A percentile compares a stretch with the other conserved stretches of the same genome.
phyloP scores from a whole-genome alignment of 1,284 basidiomycete genomes.

The Baeospora myosura region DNA sequence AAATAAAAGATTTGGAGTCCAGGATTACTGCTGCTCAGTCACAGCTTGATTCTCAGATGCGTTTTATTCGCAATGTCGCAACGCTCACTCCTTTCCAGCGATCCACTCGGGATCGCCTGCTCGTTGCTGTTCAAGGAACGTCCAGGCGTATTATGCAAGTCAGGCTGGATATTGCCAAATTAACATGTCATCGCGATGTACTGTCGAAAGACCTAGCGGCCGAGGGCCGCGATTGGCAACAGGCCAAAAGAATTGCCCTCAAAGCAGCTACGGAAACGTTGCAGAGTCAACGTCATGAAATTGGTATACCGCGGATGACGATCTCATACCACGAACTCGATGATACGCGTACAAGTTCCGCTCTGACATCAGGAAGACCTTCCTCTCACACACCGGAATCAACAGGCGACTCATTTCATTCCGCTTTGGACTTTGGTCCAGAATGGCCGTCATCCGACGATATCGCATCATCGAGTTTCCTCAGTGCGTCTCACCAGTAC shows the following conservation, averaged over 20 bases:
- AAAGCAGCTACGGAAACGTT: slow-evolving; percentile 64
- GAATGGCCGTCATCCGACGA: slow-evolving; percentile 40
- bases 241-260: slow-evolving; percentile 64
- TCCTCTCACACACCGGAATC: slow-evolving; percentile 39
- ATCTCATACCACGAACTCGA: slow-evolving; percentile 22
- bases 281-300: slow-evolving; percentile 31
- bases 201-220: slow-evolving; percentile 67
- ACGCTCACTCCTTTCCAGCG: slow-evolving; percentile 83
- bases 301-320: slow-evolving; percentile 33
- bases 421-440: slow-evolving; percentile 50
- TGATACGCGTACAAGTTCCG: slow-evolving; percentile 16
- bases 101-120: slow-evolving; percentile 72
- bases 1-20: slow-evolving; percentile 58
- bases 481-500: slow-evolving; percentile 24
- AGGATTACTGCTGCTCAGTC: slow-evolving; percentile 50
- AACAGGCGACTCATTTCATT: slow-evolving; percentile 53
- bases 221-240: slow-evolving; percentile 63
- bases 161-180: slow-evolving; percentile 69
- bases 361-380: too few relatives aligned
- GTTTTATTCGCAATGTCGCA: slow-evolving; percentile 75
- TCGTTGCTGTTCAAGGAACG: slow-evolving; percentile 54
- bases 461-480: slow-evolving; percentile 22
- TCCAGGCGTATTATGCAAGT: slow-evolving; percentile 60
- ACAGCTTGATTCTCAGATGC: slow-evolving; percentile 66
- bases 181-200: slow-evolving; percentile 69